Conservation (phyloP, 2,329 filamentous ascomycete genomes). For the Aaosphaeria arxii region DNA sequence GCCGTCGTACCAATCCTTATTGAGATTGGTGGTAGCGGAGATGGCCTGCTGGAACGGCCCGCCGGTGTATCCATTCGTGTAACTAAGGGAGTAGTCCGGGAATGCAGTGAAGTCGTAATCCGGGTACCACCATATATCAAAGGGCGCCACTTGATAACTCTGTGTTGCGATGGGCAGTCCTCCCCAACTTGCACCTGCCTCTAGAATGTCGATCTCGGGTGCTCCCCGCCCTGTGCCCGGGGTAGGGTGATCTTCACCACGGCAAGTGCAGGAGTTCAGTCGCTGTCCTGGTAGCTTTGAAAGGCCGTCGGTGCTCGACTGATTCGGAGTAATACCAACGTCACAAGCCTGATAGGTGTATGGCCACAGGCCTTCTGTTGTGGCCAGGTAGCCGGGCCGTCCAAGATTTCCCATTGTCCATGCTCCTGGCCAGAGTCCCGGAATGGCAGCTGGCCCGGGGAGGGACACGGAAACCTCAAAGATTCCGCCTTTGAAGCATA, state of each 20-base stretch:
- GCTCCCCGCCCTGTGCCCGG: constrained; percentile 47
- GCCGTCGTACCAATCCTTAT: constrained; percentile 56
- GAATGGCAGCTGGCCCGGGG: constrained; percentile 49
- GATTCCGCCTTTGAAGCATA: constrained; percentile 55
- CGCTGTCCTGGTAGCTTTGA: constrained; percentile 45
- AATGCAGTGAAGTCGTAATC: constrained; percentile 53
- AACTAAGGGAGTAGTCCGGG: constrained; percentile 47
- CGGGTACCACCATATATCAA: constrained; percentile 51
- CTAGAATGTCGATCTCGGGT: constrained; percentile 50
- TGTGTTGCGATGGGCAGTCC: constrained; percentile 47
- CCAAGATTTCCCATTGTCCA: constrained; percentile 57
- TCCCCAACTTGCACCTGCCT: constrained; percentile 43
- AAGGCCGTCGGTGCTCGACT: constrained; percentile 43
- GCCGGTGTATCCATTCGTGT: constrained; percentile 52
- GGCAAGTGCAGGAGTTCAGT: constrained; percentile 45
- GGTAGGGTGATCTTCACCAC: constrained; percentile 46
- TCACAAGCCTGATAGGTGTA: constrained; percentile 54
- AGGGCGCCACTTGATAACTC: constrained; percentile 49
- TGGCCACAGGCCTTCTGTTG: constrained; percentile 55
- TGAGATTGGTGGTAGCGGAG: constrained; percentile 53
- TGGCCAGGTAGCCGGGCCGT: constrained; percentile 50
- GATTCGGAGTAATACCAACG: constrained; percentile 49
- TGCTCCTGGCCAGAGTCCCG: constrained; percentile 52
- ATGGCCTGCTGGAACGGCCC: constrained; percentile 57
- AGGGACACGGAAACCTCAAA: constrained; percentile 53